A percentile compares a stretch with the other conserved stretches of the same genome.
Conservation (phyloP, 345 rosid species). For the Heritiera littoralis region DNA sequence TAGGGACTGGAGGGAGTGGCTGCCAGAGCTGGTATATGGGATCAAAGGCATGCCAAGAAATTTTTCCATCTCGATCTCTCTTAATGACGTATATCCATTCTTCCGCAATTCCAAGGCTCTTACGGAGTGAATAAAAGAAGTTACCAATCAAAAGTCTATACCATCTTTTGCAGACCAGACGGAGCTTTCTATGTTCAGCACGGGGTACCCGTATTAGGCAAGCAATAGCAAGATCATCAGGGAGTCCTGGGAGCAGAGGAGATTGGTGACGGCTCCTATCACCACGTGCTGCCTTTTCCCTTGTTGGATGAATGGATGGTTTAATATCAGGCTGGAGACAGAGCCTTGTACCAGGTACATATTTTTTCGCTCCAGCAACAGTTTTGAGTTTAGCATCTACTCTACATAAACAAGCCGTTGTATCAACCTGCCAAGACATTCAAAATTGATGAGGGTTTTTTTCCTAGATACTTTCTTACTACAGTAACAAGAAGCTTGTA, state of each 20-base stretch:
- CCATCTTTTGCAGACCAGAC: constrained; percentile 79
- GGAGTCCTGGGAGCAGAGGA: constrained; percentile 76
- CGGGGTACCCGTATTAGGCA: constrained; percentile 72
- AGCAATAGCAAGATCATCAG: constrained; percentile 84
- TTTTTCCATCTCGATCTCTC: constrained; percentile 70
- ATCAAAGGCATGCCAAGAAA: constrained; percentile 83
- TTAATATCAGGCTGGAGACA: constrained; percentile 76
- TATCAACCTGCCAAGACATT: constrained; percentile 57
- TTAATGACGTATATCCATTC: constrained; percentile 77
- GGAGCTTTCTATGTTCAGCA: constrained; percentile 67
- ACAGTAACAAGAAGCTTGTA: not conserved
- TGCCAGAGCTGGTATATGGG: constrained; percentile 77
- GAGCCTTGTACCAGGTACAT: constrained; percentile 65
- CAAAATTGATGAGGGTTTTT: constrained; percentile 3
- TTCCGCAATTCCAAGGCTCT: constrained; percentile 65
- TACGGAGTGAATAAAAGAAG: constrained; percentile 68
- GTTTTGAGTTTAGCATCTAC: constrained; percentile 79
- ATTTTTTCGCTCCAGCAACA: constrained; percentile 65
- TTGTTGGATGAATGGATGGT: constrained; percentile 71
- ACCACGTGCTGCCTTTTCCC: constrained; percentile 53
- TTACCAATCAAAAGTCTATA: constrained; percentile 63
- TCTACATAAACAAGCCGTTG: constrained; percentile 74
- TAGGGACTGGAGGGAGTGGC: constrained; percentile 76
- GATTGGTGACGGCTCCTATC: constrained; percentile 63
- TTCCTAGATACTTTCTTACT: not conserved